Conservation (phyloP, 2,329 filamentous ascomycete genomes). For the Proliferodiscus dingleyae region DNA sequence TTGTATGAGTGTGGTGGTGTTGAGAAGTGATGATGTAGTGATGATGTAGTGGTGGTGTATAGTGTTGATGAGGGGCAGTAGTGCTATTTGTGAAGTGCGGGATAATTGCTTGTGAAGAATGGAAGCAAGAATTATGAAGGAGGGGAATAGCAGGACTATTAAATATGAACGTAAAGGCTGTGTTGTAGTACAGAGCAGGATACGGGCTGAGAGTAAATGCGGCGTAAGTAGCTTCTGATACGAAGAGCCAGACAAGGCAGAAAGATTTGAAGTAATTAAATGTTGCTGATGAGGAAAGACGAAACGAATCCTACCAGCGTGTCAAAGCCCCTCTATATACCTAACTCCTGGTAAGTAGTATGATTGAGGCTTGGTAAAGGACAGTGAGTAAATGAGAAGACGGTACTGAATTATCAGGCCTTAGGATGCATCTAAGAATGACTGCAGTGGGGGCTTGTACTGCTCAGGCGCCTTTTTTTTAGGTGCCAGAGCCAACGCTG, state of each 20-base stretch:
- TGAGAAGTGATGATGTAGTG: slow-evolving; percentile 6
- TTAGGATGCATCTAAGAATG: slow-evolving; percentile 2
- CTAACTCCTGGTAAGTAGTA: background rate
- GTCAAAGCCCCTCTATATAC: background rate
- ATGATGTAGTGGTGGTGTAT: background rate
- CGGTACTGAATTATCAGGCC: background rate
- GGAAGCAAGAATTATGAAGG: background rate
- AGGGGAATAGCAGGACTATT: background rate
- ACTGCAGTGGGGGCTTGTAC: slow-evolving; percentile 8
- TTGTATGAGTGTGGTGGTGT: slow-evolving; percentile 12
- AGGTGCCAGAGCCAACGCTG: background rate
- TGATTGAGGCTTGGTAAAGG: slow-evolving; percentile 1
- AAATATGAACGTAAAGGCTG: background rate
- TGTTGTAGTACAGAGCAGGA: background rate
- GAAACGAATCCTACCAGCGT: background rate
- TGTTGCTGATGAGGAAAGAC: background rate
- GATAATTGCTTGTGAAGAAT: background rate
- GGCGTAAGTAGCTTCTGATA: background rate
- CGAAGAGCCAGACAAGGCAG: background rate
- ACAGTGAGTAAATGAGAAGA: background rate
- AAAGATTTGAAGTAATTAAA: background rate
- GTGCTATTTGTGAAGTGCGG: background rate
- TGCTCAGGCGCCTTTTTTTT: slow-evolving; percentile 7
- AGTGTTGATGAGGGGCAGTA: background rate
- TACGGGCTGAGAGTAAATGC: background rate